Evolutionary conservation across 768 basidiomycete species (phyloP).

Genomic region (Leccinum incarnatum): DNA sequence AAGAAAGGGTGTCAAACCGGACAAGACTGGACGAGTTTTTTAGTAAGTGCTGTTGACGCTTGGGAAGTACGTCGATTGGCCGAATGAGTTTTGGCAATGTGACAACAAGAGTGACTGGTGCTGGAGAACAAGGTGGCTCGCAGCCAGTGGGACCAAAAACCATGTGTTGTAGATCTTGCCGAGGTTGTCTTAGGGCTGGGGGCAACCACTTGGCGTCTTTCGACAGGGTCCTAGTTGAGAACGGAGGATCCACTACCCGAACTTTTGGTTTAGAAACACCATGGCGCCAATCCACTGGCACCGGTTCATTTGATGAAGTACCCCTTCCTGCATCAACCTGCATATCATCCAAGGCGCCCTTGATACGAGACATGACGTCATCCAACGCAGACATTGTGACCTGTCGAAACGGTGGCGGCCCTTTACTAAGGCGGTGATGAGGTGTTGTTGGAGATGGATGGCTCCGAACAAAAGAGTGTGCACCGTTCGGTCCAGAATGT

Average conservation of each 20-base stretch:
- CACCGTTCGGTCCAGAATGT: conserved; percentile 19
- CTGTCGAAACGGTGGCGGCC: conserved; percentile 39
- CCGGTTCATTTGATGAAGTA: conserved; percentile 13
- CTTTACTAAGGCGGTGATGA: conserved; percentile 24
- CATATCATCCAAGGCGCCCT: conserved; percentile 72
- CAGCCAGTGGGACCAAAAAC: conserved; percentile 44
- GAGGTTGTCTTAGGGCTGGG: conserved; percentile 45
- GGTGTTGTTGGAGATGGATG: conserved; percentile 15
- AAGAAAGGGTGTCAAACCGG: conserved; percentile 67
- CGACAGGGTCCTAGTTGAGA: conserved; percentile 15
- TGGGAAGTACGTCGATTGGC: conserved; percentile 43
- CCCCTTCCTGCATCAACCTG: conserved; percentile 42
- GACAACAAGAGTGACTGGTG: conserved; percentile 39
- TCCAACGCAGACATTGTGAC: conserved; percentile 71
- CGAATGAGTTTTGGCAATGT: conserved; percentile 47
- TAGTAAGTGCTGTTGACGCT: conserved; percentile 46
- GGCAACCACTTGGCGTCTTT: conserved; percentile 55
- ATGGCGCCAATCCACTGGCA: conserved; percentile 21
- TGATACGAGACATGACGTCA: conserved; percentile 84
- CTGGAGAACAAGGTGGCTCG: conserved; percentile 50
- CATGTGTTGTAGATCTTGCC: conserved; percentile 41
- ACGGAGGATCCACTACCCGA: conserved; percentile 16
- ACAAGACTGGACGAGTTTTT: conserved; percentile 36
- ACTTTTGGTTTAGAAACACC: conserved; percentile 22
- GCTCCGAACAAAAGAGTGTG: conserved; percentile 13